Percentiles rank a stretch among this genome's conserved stretches.
Conservation (phyloP, 2,329 filamentous ascomycete genomes). For the Pseudogymnoascus verrucosus region DNA sequence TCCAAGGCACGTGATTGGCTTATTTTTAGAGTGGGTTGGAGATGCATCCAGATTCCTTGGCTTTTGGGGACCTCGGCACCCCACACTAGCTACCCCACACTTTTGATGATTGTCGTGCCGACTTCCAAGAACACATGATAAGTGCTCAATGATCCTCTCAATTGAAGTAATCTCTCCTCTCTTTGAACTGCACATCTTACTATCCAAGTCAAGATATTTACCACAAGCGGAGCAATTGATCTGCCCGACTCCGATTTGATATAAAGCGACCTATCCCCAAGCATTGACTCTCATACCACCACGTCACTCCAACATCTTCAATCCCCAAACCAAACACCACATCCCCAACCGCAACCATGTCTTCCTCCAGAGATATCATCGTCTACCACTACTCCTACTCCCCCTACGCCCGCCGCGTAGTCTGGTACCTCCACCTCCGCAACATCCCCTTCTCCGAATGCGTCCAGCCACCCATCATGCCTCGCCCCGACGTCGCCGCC, state of each 20-base stretch:
- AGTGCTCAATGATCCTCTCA: neutral
- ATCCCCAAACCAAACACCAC: neutral
- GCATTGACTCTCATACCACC: neutral
- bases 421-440: conserved; percentile 61
- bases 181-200: conserved; percentile 1
- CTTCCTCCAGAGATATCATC: conserved; percentile 39
- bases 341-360: conserved; percentile 16
- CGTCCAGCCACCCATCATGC: conserved; percentile 56
- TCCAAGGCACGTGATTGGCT: neutral
- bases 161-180: neutral
- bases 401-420: conserved; percentile 54
- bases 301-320: neutral
- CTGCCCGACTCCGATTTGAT: neutral
- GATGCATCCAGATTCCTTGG: neutral
- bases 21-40: neutral
- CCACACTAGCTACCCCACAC: neutral
- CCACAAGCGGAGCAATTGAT: neutral
- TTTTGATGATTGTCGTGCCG: neutral
- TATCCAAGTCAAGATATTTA: neutral
- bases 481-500: conserved; percentile 53
- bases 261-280: neutral
- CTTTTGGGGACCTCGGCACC: neutral
- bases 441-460: neutral
- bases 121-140: neutral
- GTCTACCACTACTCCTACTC: conserved; percentile 61